A percentile compares a stretch with the other conserved stretches of the same genome.
These are phyloP conservation scores for Fagus crenata DNA, from an alignment of 306 rosid species.

Conservation along the genomic window DNA sequence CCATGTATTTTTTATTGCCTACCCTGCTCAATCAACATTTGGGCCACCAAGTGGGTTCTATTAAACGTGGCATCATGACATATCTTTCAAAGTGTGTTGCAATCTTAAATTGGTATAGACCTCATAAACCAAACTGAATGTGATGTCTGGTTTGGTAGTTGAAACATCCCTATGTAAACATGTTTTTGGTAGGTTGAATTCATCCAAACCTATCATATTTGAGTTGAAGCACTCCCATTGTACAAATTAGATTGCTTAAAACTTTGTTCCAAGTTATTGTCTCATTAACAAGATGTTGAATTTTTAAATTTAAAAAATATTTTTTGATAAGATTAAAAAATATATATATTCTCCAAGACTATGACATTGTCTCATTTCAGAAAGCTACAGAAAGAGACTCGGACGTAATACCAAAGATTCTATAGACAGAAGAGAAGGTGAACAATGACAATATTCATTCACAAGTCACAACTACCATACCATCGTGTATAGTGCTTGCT, in stretches of 20 bases:
- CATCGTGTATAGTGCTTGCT: slow-evolving; percentile 2
- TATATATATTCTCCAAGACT: too few relatives aligned
- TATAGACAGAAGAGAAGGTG: neutral
- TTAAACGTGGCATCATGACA: neutral
- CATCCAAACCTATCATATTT: neutral
- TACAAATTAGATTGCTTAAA: neutral
- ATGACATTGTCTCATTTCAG: neutral
- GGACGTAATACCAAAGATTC: neutral
- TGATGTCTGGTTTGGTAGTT: neutral
- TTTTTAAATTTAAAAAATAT: too few relatives aligned
- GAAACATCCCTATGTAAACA: neutral
- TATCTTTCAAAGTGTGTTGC: neutral
- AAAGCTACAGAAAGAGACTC: slow-evolving; percentile 5
- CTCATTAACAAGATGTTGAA: neutral
- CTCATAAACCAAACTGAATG: neutral
- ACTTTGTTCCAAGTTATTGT: slow-evolving; percentile 30
- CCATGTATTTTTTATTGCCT: neutral
- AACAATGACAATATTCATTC: slow-evolving; percentile 2
- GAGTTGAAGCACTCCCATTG: neutral
- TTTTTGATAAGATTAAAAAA: too few relatives aligned
- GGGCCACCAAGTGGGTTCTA: neutral
- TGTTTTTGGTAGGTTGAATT: neutral
- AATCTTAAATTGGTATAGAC: neutral
- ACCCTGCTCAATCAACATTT: neutral
- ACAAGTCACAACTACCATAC: neutral